Base-by-base conservation (phyloP, 345 rosid species). In the Kernera saxatilis region DNA sequence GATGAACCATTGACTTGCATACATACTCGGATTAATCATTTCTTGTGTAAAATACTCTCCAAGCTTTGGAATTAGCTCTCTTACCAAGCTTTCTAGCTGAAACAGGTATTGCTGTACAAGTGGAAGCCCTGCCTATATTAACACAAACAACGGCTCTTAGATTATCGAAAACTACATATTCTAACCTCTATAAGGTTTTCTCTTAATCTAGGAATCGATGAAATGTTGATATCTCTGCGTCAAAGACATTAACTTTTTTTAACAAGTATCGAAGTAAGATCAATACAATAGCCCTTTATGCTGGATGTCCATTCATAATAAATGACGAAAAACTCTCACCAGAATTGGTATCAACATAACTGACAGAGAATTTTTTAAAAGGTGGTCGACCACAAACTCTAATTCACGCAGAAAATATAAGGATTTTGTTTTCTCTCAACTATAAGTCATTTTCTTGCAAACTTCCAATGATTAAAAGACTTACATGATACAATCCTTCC, bases 21-120 rank as follows among this genome's bases (percentile, higher is more conserved):
- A 95, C 98, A 92, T 92, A 77, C 98, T 95, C 53, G 99, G 97
- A 81, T 88, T 95, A 51, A 95, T 92, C 97, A 88, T 90, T 82
- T 95, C 96, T 64, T 76, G 51, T 48, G 74, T 80, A 64, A 92
- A 95, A 82, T 95, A 97, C 76, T 88, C 93, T 60, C 99, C 97
- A 5, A 95, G 82, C 76, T 90, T 92, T 9, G 99, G 99, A 82
- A 95, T 76, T 13, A 81, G 81, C 77, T 90, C 97, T 70, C 62
- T 88, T 74, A 88, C 84, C 83, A 95, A 80, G 51, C 53, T 78
- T n/a, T 95, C 96, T 64, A 95, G 82, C 80, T 87, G 98, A 79
- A 79, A 89, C 51, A 95, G 75, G 69, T 95, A 90, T 51, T 92
- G 99, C 30, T 95, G 99, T 56, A 95, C 99, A 78, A 92, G 91